These are phyloP conservation scores for Colletotrichum musae DNA, from an alignment of 2,329 filamentous ascomycete species.

Conservation along the genomic window DNA sequence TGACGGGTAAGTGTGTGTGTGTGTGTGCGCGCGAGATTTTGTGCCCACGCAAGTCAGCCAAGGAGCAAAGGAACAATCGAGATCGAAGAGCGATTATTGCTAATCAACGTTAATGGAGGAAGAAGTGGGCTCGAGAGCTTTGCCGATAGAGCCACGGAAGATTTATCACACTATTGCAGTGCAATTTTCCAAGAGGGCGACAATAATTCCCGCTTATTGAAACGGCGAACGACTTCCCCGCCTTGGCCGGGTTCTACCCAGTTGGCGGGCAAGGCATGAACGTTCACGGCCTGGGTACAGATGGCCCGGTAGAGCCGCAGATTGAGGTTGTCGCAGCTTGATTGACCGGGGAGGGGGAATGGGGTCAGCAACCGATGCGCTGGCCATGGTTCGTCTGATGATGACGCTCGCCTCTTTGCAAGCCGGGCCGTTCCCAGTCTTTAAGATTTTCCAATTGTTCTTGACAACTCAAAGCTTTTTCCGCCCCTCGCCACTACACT, in stretches of 20 bases:
- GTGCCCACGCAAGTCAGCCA: constrained; percentile 6
- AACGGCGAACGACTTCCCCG: constrained; percentile 27
- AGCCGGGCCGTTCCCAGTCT: constrained; percentile 32
- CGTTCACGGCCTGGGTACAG: constrained; percentile 7
- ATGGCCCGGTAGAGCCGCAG: constrained; percentile 28
- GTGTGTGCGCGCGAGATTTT: no score
- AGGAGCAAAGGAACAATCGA: constrained; percentile 4
- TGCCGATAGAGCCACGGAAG: constrained; percentile 18
- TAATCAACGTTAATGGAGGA: constrained; percentile 12
- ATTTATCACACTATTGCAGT: no score
- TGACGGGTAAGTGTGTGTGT: no score
- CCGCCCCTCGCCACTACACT: no score
- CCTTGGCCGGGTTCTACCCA: constrained; percentile 15
- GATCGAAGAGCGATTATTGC: constrained; percentile 13
- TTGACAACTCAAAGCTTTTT: constrained; percentile 23
- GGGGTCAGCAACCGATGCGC: constrained; percentile 14
- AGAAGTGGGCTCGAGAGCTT: neutral
- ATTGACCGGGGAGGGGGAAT: constrained; percentile 23
- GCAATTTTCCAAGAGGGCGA: neutral
- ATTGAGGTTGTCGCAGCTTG: constrained; percentile 39
- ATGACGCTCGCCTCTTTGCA: constrained; percentile 18
- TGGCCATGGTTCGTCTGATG: constrained; percentile 37
- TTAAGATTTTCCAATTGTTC: constrained; percentile 26
- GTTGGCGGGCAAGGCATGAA: constrained; percentile 22
- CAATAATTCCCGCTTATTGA: constrained; percentile 28